These are phyloP conservation scores for Salix caprea DNA, from an alignment of 345 rosid species.

Conservation along the genomic window DNA sequence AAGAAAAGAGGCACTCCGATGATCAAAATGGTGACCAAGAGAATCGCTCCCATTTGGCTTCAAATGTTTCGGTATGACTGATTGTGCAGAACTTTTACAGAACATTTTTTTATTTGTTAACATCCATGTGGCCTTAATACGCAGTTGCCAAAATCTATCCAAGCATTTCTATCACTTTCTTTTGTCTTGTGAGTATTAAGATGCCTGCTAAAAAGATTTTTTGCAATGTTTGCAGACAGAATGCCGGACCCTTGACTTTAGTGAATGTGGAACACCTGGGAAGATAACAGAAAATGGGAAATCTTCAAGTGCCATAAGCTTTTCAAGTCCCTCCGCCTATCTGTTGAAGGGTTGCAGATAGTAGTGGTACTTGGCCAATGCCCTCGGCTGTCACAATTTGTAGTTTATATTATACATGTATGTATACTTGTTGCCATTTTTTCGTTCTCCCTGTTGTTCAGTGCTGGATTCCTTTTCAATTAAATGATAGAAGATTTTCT, in stretches of 20 bases:
- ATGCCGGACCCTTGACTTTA: slow-evolving; percentile 81
- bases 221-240: slow-evolving; percentile 52
- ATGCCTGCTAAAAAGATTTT: slow-evolving; percentile 2
- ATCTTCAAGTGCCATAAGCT: slow-evolving; percentile 32
- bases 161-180: not conserved
- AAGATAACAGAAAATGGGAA: slow-evolving; percentile 47
- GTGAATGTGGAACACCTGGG: slow-evolving; percentile 84
- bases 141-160: not conserved
- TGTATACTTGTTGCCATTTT: not conserved
- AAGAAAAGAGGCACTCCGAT: slow-evolving; percentile 35
- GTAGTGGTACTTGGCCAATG: slow-evolving; percentile 31
- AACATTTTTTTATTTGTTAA: not conserved
- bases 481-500: slow-evolving; percentile 7
- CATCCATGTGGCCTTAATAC: no score
- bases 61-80: slow-evolving; percentile 37
- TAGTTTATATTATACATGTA: slow-evolving; percentile 16
- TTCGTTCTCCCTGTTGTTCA: slow-evolving; percentile 6
- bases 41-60: slow-evolving; percentile 41
- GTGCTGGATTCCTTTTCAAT: slow-evolving; percentile 10
- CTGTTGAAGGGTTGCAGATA: slow-evolving; percentile 85
- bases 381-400: slow-evolving; percentile 8
- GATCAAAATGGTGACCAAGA: slow-evolving; percentile 42
- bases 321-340: slow-evolving; percentile 72
- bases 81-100: not conserved
- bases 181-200: not conserved